Evolutionary conservation across 2,329 filamentous ascomycete genomes (phyloP).

Genomic region (Fusarium hainanense): DNA sequence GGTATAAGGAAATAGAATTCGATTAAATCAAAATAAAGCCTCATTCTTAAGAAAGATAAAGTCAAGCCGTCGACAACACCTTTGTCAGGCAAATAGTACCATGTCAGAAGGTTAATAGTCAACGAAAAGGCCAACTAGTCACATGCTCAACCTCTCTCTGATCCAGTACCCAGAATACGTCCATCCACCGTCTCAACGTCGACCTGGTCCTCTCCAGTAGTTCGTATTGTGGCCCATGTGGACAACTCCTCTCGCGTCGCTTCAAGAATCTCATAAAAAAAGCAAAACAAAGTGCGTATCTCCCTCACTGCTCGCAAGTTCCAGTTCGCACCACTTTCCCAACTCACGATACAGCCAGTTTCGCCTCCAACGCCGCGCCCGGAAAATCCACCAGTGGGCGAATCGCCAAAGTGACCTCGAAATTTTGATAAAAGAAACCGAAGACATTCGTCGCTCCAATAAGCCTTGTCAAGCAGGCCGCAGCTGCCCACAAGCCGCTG

Average conservation of each 20-base stretch:
- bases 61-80: conserved; percentile 25
- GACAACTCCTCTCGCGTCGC: conserved; percentile 1
- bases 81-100: conserved; percentile 17
- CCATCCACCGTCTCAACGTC: neutral
- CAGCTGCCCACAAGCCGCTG: conserved; percentile 1
- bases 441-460: conserved; percentile 16
- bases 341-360: conserved; percentile 39
- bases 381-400: conserved; percentile 43
- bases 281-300: conserved; percentile 19
- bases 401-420: conserved; percentile 40
- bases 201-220: neutral
- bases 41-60: conserved; percentile 31
- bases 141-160: conserved; percentile 7
- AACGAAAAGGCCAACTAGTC: conserved; percentile 12
- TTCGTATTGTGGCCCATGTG: neutral
- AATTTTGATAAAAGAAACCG: conserved; percentile 39
- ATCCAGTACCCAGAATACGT: neutral
- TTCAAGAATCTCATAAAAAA: conserved; percentile 10
- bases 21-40: conserved; percentile 30
- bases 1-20: conserved; percentile 19
- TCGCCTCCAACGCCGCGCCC: conserved; percentile 47
- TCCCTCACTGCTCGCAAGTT: conserved; percentile 27
- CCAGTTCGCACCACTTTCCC: conserved; percentile 31
- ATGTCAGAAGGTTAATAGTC: conserved; percentile 9
- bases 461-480: conserved; percentile 8